These are phyloP conservation scores for Phytophthora lateralis DNA, from an alignment of 352 stramenopile genomes.

Conservation along the genomic window DNA sequence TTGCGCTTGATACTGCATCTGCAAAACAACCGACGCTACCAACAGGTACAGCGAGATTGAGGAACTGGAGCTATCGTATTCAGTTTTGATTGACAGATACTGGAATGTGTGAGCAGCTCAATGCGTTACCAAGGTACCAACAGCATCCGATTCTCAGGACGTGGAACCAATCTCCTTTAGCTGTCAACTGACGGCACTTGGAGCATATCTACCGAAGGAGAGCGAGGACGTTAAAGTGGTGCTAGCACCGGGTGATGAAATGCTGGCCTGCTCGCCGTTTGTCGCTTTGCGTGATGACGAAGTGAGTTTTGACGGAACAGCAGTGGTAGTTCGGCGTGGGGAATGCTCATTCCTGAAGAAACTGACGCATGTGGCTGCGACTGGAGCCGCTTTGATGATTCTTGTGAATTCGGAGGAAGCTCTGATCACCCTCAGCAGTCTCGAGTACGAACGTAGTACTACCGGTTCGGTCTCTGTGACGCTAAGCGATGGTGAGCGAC, in stretches of 20 bases:
- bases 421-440: slow-evolving; percentile 30
- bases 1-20: not conserved
- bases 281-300: not conserved
- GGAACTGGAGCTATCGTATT: not conserved
- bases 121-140: slow-evolving; percentile 4
- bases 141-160: not conserved
- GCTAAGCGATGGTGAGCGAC: slow-evolving; percentile 29
- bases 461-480: slow-evolving; percentile 35
- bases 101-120: slow-evolving; percentile 5
- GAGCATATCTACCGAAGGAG: slow-evolving; percentile 27
- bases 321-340: slow-evolving; percentile 43
- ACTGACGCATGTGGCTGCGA: slow-evolving; percentile 25
- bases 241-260: slow-evolving; percentile 18
- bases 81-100: not conserved
- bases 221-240: slow-evolving; percentile 5
- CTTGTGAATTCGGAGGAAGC: slow-evolving; percentile 47
- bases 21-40: slow-evolving; percentile 20
- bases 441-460: slow-evolving; percentile 22
- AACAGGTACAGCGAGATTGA: slow-evolving; percentile 14
- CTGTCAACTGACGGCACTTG: slow-evolving; percentile 45
- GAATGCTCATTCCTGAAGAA: slow-evolving; percentile 51
- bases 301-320: slow-evolving; percentile 7
- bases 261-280: slow-evolving; percentile 32
- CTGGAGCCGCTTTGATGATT: slow-evolving; percentile 34
- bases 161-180: slow-evolving; percentile 9